phyloP scores from a whole-genome alignment of 2,329 filamentous ascomycete species.

The Cercospora sojina region DNA sequence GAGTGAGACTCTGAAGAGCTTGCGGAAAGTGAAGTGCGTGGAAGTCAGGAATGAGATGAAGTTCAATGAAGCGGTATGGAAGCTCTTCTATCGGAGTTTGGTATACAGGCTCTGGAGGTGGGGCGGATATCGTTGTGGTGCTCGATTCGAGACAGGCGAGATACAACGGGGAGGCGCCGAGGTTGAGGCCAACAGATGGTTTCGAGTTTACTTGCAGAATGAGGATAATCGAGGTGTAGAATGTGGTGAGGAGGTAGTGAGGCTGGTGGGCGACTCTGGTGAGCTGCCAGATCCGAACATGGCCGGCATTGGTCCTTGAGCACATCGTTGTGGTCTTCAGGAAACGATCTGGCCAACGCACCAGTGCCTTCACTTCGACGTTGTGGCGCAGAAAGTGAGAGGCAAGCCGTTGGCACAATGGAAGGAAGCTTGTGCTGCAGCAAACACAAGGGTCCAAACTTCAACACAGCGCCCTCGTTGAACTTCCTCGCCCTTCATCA shows the following conservation, averaged over 20 bases:
- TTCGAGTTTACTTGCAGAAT: constrained; percentile 17
- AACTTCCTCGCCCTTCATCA: neutral
- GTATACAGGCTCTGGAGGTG: constrained; percentile 39
- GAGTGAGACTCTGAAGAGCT: constrained; percentile 37
- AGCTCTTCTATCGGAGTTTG: constrained; percentile 37
- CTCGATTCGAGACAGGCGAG: constrained; percentile 32
- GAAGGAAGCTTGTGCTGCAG: neutral
- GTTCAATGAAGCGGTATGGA: constrained; percentile 39
- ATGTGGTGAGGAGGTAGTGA: constrained; percentile 33
- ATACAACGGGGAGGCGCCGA: constrained; percentile 15
- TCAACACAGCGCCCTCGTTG: neutral
- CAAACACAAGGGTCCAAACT: neutral
- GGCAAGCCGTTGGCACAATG: neutral
- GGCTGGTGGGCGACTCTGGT: constrained; percentile 28
- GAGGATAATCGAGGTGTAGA: constrained; percentile 26
- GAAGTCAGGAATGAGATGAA: constrained; percentile 37
- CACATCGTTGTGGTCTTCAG: neutral
- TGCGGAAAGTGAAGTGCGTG: constrained; percentile 34
- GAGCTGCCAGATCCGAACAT: constrained; percentile 25
- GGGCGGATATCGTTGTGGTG: constrained; percentile 36
- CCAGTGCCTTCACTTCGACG: neutral
- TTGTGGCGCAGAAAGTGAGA: too few relatives aligned
- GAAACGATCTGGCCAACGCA: neutral
- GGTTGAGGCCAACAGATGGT: constrained; percentile 23
- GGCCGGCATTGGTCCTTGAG: constrained; percentile 25